Percentiles rank a stretch among this genome's conserved stretches.
These are phyloP conservation scores for Nicotiana undulata DNA, from an alignment of 257 asterid species.

Conservation along the genomic window DNA sequence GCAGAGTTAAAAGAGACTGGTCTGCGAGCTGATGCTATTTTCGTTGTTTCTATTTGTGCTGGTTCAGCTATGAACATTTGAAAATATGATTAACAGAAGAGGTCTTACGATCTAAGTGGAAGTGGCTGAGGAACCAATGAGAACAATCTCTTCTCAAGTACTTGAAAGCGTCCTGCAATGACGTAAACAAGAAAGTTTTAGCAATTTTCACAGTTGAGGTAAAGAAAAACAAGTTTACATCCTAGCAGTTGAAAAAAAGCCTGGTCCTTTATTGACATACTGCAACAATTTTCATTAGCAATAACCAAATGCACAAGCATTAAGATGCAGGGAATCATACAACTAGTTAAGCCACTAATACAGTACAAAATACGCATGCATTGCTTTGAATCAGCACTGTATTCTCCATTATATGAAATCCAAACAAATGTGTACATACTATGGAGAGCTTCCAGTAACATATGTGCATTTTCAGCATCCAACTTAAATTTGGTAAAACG, in stretches of 20 bases:
- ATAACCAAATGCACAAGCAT: neutral
- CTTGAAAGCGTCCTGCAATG: conserved; percentile 87
- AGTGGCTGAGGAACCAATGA: conserved; percentile 92
- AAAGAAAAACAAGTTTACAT: neutral
- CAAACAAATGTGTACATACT: neutral
- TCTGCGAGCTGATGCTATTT: neutral
- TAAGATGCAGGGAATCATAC: neutral
- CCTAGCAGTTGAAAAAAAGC: neutral
- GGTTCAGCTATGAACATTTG: neutral
- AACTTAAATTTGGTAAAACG: neutral
- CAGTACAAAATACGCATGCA: neutral
- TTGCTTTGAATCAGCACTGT: neutral
- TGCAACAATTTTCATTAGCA: neutral
- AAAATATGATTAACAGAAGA: conserved; percentile 4
- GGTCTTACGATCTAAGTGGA: conserved; percentile 93
- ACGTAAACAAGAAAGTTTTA: neutral
- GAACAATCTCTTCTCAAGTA: conserved; percentile 82
- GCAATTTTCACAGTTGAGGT: neutral
- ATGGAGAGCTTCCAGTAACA: neutral
- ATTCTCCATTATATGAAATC: neutral
- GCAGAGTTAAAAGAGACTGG: neutral
- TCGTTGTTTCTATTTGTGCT: neutral
- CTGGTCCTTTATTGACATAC: neutral
- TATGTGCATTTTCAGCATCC: neutral
- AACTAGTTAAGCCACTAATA: neutral